phyloP scores from a whole-genome alignment of 192 early-diverging fungal species.

The Coemansia sp. region DNA sequence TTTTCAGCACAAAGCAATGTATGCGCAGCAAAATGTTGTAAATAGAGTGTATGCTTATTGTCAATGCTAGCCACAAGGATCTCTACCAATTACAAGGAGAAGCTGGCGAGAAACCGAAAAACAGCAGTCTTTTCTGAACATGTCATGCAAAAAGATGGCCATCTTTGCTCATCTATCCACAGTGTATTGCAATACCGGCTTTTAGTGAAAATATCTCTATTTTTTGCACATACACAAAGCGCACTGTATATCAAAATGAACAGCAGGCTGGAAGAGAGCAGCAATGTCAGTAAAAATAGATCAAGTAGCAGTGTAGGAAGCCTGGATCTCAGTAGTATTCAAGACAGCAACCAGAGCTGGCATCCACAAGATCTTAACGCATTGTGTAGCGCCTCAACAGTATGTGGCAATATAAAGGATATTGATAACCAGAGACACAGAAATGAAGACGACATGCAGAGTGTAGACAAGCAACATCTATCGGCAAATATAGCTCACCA shows the following conservation, averaged over 20 bases:
- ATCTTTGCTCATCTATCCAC: too few species aligned
- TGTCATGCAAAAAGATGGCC: too few species aligned
- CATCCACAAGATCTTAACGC: neutral
- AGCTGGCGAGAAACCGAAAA: too few species aligned
- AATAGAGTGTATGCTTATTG: too few species aligned
- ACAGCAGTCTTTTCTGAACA: too few species aligned
- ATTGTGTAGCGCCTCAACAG: neutral
- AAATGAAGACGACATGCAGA: neutral
- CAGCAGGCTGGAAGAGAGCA: neutral
- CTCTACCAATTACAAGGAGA: too few species aligned
- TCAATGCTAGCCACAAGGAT: too few species aligned
- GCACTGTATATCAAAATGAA: neutral
- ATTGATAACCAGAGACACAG: neutral
- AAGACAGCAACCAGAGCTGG: neutral
- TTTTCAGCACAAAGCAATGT: too few species aligned
- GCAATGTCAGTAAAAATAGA: neutral
- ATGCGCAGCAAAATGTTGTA: too few species aligned
- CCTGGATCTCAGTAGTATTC: conserved; percentile 6
- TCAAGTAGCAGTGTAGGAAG: neutral
- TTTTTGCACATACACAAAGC: neutral
- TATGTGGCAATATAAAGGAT: neutral
- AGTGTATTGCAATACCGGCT: too few species aligned
- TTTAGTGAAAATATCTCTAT: too few species aligned
- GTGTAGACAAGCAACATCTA: neutral
- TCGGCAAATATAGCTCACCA: neutral